These are phyloP conservation scores for Claviceps sp. DNA, from an alignment of 2,329 filamentous ascomycete genomes.

Conservation along the genomic window DNA sequence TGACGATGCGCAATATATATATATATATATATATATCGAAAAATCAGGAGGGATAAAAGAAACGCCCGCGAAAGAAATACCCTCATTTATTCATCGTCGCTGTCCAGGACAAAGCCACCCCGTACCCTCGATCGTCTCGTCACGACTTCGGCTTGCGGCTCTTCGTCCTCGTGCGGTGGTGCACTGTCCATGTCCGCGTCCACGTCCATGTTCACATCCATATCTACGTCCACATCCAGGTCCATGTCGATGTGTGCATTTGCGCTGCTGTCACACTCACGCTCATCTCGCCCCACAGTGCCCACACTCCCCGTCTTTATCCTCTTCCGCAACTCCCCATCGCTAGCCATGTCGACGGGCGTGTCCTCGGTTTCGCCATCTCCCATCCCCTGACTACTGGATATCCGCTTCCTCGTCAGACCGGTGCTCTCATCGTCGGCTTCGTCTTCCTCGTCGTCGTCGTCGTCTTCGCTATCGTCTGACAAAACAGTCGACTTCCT, in stretches of 20 bases:
- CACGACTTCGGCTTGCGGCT: slow-evolving; percentile 14
- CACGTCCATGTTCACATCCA: slow-evolving; percentile 16
- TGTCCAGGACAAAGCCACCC: slow-evolving; percentile 44
- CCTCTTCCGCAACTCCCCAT: slow-evolving; percentile 23
- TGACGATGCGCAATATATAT: no score
- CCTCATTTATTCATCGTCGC: slow-evolving; percentile 33
- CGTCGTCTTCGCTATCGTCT: slow-evolving; percentile 10
- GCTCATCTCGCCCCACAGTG: slow-evolving; percentile 11
- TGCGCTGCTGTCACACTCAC: slow-evolving; percentile 11
- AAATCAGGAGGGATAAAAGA: neutral
- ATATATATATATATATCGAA: no score
- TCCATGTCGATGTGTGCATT: slow-evolving; percentile 11
- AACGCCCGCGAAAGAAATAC: neutral
- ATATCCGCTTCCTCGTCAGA: slow-evolving; percentile 9
- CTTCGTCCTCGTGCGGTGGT: slow-evolving; percentile 3
- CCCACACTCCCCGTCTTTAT: slow-evolving; percentile 13
- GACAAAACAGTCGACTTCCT: slow-evolving; percentile 14
- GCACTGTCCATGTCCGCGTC: slow-evolving; percentile 13
- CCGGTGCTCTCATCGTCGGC: slow-evolving; percentile 11
- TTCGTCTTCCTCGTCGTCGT: slow-evolving; percentile 9
- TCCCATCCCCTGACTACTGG: slow-evolving; percentile 6
- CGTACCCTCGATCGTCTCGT: slow-evolving; percentile 30
- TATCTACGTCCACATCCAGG: slow-evolving; percentile 12
- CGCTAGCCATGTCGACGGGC: slow-evolving; percentile 17
- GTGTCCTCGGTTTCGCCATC: slow-evolving; percentile 15